Evolutionary conservation across 1,284 basidiomycete species (phyloP).

Genomic region (Xanthoconium separans): DNA sequence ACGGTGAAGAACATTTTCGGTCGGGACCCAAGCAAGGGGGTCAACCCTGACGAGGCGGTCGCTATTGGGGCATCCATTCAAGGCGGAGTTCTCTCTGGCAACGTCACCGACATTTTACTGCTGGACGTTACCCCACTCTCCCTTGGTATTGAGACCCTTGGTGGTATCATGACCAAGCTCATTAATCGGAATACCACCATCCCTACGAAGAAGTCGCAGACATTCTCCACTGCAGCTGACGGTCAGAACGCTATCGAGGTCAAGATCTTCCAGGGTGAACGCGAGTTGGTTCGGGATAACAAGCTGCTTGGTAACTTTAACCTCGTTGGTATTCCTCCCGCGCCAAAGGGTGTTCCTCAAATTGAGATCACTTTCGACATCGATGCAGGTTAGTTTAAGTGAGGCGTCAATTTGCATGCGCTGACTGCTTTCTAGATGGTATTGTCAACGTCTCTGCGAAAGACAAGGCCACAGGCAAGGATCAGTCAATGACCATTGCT

Average conservation of each 20-base stretch:
- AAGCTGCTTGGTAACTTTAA: constrained; percentile 99
- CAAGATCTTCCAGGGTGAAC: constrained; percentile 98
- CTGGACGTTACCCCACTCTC: constrained; percentile 96
- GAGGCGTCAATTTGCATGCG: neutral
- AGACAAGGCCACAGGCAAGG: constrained; percentile 97
- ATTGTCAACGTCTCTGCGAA: constrained; percentile 97
- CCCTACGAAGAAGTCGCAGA: constrained; percentile 99
- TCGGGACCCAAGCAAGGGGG: constrained; percentile 95
- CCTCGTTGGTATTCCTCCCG: constrained; percentile 95
- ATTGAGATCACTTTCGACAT: constrained; percentile 99
- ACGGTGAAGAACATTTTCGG: constrained; percentile 91
- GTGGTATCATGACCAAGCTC: constrained; percentile 97
- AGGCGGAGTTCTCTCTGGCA: constrained; percentile 94
- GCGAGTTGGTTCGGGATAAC: constrained; percentile 97
- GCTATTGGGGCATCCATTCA: constrained; percentile 93
- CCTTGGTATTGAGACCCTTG: constrained; percentile 95
- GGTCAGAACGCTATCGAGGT: constrained; percentile 96
- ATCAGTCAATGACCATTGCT: constrained; percentile 97
- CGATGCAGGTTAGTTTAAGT: constrained; percentile 72
- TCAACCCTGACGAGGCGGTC: constrained; percentile 96
- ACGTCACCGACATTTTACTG: constrained; percentile 94
- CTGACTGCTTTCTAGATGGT: constrained; percentile 55
- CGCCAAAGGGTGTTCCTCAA: constrained; percentile 97
- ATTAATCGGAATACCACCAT: constrained; percentile 98
- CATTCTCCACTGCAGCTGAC: constrained; percentile 97